Evolutionary conservation across 2,329 filamentous ascomycete species (phyloP), one percentile per base, ranked within the genome.

Genomic region (Trichoderma breve): DNA sequence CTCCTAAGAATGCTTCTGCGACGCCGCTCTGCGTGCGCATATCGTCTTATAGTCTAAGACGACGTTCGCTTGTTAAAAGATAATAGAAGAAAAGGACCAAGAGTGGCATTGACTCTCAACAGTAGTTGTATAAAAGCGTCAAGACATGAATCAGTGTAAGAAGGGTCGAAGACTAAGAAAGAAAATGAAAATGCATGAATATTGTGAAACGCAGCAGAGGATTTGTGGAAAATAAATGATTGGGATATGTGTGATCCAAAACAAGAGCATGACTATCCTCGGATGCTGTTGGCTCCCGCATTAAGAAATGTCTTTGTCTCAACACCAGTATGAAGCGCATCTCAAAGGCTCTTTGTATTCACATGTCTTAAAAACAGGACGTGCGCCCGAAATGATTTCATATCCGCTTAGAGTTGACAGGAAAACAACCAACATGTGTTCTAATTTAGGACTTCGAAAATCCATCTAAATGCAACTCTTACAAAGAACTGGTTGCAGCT

Each of bases 271-370:
- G 32, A 2, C 26, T n/a, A 24, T 47, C 8, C 4, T 28, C 26
- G 32, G 47, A 15, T 30, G 5, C 7, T 32, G 30, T 36, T 47
- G 26, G 58, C n/a, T 24, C 5, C 47, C n/a, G 58, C 32, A 32
- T 57, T 15, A 39, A 51, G 21, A 18, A 21, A 28, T 15, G 21
- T 8, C 65, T 30, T 65, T 53, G 58, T 65, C 36, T 12, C 21
- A 39, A 26, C 6, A n/a, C 7, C 28, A 11, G 28, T 55, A 30
- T 60, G 18, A 66, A 66, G 51, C 36, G 21, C n/a, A 55, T 62
- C 36, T 55, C 71, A 66, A 34, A 63, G 18, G 3, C 26, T 66
- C 66, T 72, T 72, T 72, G 71, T 70, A 8, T 18, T 36, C 21
- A n/a, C 15, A 26, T 9, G 24, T 26, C 9, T 15, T 6, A 32